These are phyloP conservation scores for Rhizoclosmatium globosum DNA, from an alignment of 192 early-diverging fungal genomes.

Conservation along the genomic window DNA sequence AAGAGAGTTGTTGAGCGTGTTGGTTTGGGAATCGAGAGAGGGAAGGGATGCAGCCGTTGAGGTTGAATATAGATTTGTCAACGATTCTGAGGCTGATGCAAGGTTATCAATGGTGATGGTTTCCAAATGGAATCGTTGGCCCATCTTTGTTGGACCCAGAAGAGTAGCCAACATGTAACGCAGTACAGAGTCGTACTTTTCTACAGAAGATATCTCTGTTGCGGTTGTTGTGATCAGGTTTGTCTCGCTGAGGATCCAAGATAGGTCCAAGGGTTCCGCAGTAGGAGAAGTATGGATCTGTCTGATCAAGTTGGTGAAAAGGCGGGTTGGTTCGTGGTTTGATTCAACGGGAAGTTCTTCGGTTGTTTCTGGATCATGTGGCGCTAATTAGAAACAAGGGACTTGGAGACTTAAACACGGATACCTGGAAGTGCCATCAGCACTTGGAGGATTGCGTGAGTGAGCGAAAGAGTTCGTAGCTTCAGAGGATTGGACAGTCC, in stretches of 20 bases:
- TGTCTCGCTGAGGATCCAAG: background rate
- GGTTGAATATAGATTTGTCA: background rate
- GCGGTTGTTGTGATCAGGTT: background rate
- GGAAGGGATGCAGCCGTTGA: background rate
- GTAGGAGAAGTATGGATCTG: conserved; percentile 14
- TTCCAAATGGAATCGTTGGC: background rate
- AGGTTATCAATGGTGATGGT: background rate
- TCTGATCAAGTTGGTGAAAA: conserved; percentile 3
- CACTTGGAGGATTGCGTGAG: conserved; percentile 23
- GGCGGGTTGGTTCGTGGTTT: conserved; percentile 1
- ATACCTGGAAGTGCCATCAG: conserved; percentile 21
- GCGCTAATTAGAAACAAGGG: background rate
- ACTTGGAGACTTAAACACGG: background rate
- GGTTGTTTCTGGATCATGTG: conserved; percentile 8
- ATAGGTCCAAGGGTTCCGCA: background rate
- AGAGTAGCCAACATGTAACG: background rate
- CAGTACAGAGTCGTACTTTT: background rate
- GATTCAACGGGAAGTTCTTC: conserved; percentile 25
- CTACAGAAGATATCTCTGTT: background rate
- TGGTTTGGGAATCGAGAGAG: background rate
- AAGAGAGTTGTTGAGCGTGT: conserved; percentile 1
- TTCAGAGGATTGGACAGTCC: conserved; percentile 16
- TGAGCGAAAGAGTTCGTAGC: background rate
- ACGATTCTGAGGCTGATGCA: background rate
- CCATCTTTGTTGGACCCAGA: background rate